A percentile compares a stretch with the other conserved stretches of the same genome.
phyloP scores from a whole-genome alignment of 1,284 basidiomycete genomes.

The Apiotrichum sp. region DNA sequence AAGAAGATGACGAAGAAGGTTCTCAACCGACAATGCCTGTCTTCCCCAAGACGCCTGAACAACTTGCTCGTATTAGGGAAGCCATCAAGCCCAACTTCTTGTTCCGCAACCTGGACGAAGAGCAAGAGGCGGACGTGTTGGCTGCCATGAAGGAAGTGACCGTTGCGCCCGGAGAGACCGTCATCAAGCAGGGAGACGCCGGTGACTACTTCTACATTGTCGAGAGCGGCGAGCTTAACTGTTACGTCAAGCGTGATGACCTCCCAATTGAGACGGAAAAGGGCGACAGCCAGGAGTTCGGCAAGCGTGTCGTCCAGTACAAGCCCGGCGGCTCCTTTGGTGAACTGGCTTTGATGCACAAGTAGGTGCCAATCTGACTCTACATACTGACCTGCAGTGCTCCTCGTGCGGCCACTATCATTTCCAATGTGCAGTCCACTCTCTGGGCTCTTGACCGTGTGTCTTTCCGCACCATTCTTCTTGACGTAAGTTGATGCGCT shows the following conservation, averaged over 20 bases:
- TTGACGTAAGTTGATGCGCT: slow-evolving; percentile 57
- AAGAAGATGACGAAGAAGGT: slow-evolving; percentile 44
- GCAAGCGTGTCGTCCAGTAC: slow-evolving; percentile 79
- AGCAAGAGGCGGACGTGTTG: slow-evolving; percentile 86
- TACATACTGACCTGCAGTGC: slow-evolving; percentile 49
- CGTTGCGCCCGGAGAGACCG: slow-evolving; percentile 66
- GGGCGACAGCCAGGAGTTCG: slow-evolving; percentile 53
- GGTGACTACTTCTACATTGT: slow-evolving; percentile 98
- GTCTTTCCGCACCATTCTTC: slow-evolving; percentile 96
- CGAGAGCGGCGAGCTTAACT: slow-evolving; percentile 79
- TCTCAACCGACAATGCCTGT: slow-evolving; percentile 51
- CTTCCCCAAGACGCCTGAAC: slow-evolving; percentile 76
- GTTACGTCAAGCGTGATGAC: slow-evolving; percentile 63
- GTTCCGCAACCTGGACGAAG: slow-evolving; percentile 93
- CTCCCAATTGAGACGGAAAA: slow-evolving; percentile 51
- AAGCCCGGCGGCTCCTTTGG: slow-evolving; percentile 84
- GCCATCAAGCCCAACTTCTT: slow-evolving; percentile 87
- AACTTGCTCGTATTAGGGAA: slow-evolving; percentile 76
- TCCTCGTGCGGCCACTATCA: slow-evolving; percentile 86
- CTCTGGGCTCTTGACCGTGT: slow-evolving; percentile 95
- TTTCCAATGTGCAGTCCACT: slow-evolving; percentile 75
- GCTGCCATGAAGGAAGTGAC: slow-evolving; percentile 90
- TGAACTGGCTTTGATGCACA: slow-evolving; percentile 96
- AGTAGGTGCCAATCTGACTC: slow-evolving; percentile 43
- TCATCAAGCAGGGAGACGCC: slow-evolving; percentile 94